A percentile compares a stretch with the other conserved stretches of the same genome.
These are phyloP conservation scores for Plasmodium adleri DNA, from an alignment of 169 alveolate species.

Conservation along the genomic window DNA sequence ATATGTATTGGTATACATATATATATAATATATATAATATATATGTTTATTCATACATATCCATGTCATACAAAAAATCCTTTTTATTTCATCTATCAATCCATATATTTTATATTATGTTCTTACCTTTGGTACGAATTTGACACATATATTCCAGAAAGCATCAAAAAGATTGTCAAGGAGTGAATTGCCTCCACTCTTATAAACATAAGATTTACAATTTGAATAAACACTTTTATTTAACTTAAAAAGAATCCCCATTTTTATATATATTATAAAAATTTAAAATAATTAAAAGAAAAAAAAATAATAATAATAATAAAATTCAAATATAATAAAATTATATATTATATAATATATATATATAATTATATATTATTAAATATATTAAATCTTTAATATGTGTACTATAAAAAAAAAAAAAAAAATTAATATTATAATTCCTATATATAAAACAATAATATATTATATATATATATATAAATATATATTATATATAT, in stretches of 20 bases:
- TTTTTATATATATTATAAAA: slow-evolving; percentile 2
- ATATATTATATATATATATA: too few species aligned
- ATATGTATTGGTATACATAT: background rate
- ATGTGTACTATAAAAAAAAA: background rate
- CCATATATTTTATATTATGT: background rate
- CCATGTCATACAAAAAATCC: too few species aligned
- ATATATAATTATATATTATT: background rate
- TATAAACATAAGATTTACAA: slow-evolving; percentile 70
- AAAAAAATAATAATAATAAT: background rate
- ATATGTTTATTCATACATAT: too few species aligned
- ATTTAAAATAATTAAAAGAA: background rate
- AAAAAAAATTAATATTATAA: too few species aligned
- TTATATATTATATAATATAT: too few species aligned
- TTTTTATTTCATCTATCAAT: too few species aligned
- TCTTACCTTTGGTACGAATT: slow-evolving; percentile 62
- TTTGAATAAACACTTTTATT: slow-evolving; percentile 61
- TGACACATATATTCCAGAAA: slow-evolving; percentile 60
- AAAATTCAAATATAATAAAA: background rate
- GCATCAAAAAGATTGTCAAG: slow-evolving; percentile 62
- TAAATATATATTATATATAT: too few species aligned
- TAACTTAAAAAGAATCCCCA: slow-evolving; percentile 58
- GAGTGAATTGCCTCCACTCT: slow-evolving; percentile 51
- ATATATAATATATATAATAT: too few species aligned
- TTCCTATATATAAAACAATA: too few species aligned
- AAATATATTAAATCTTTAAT: slow-evolving; percentile 4